phyloP scores from a whole-genome alignment of 106 monocot genomes.

The Phalaenopsis equestris region DNA sequence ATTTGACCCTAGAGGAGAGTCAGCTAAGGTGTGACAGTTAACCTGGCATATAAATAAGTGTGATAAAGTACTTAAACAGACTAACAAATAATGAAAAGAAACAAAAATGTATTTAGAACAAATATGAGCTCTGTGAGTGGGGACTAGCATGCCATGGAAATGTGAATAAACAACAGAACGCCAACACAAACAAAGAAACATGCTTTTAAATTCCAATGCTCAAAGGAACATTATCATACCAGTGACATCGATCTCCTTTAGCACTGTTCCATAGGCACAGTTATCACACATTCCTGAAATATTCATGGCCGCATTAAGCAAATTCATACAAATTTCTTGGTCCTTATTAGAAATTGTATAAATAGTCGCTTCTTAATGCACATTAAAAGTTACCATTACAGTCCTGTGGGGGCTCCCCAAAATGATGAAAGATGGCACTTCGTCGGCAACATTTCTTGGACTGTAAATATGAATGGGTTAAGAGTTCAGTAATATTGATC shows the following conservation, averaged over 20 bases:
- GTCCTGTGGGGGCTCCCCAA: slow-evolving; percentile 72
- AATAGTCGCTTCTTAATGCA: neutral
- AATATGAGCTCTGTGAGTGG: neutral
- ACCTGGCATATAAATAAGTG: too few species aligned
- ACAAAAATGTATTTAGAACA: neutral
- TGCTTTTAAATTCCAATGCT: neutral
- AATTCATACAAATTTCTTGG: neutral
- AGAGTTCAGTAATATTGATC: slow-evolving; percentile 1
- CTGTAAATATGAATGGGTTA: slow-evolving; percentile 27
- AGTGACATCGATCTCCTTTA: slow-evolving; percentile 70
- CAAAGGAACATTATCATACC: slow-evolving; percentile 41
- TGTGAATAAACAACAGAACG: neutral
- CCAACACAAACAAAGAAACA: neutral
- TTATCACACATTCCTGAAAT: slow-evolving; percentile 96
- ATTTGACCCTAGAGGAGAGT: too few species aligned
- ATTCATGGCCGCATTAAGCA: neutral
- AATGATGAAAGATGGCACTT: slow-evolving; percentile 87
- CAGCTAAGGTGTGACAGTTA: too few species aligned
- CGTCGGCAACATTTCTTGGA: slow-evolving; percentile 72
- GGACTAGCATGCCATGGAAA: neutral
- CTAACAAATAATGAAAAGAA: neutral
- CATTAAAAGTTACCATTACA: slow-evolving; percentile 62
- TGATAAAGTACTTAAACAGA: neutral
- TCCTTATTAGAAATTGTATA: neutral
- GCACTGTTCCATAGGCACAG: slow-evolving; percentile 62